Evolutionary conservation across 345 rosid species (phyloP).

Genomic region (Eucalyptus guilfoylei): DNA sequence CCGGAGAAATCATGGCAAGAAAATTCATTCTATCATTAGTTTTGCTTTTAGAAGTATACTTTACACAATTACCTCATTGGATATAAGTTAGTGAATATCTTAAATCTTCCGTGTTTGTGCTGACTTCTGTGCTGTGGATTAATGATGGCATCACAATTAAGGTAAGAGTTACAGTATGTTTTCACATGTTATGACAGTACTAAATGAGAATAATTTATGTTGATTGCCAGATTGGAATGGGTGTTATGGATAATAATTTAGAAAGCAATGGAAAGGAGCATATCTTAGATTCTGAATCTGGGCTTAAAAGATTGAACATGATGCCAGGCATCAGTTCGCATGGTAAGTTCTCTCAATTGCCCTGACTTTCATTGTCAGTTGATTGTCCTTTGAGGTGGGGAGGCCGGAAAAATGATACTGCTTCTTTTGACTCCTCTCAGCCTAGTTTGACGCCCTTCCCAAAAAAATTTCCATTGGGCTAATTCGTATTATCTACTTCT

Average conservation of each 20-base stretch:
- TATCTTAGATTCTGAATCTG: constrained; percentile 1
- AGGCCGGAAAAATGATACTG: constrained; percentile 15
- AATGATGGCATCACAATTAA: neutral
- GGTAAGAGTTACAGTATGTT: neutral
- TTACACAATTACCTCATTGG: neutral
- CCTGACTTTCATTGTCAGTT: constrained; percentile 12
- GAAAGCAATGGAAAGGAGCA: constrained; percentile 4
- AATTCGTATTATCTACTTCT: neutral
- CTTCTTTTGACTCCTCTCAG: constrained; percentile 6
- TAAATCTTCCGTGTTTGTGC: neutral
- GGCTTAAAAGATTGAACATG: constrained; percentile 3
- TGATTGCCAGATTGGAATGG: constrained; percentile 42
- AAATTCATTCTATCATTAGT: neutral
- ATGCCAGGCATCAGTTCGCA: neutral
- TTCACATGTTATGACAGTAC: neutral
- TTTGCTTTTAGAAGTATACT: neutral
- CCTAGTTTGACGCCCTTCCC: neutral
- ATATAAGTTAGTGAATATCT: neutral
- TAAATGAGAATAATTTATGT: neutral
- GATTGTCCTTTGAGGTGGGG: constrained; percentile 25
- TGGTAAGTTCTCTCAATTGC: constrained; percentile 5
- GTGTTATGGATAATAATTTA: neutral
- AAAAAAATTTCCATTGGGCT: neutral
- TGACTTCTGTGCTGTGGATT: neutral
- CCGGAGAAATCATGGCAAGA: neutral